phyloP scores from a whole-genome alignment of 2,329 filamentous ascomycete genomes.

The Akanthomyces uredinophilus region DNA sequence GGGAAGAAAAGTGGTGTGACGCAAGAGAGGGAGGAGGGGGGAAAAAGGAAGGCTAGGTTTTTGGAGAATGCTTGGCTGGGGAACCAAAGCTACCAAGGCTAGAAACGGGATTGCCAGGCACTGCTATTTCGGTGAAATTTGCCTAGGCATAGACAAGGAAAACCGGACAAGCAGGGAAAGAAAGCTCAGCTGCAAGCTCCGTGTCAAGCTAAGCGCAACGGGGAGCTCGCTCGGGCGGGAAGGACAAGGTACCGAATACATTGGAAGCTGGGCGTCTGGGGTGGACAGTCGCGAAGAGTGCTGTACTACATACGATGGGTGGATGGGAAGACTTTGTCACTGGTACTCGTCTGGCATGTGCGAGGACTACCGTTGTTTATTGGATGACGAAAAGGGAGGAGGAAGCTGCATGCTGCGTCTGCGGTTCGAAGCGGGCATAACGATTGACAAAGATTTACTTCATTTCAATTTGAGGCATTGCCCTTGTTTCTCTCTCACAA shows the following conservation, averaged over 20 bases:
- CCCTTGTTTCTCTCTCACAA: no score
- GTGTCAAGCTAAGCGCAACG: background rate
- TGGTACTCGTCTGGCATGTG: slow-evolving; percentile 8
- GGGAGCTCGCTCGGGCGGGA: background rate
- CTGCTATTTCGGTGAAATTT: no score
- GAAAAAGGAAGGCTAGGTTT: background rate
- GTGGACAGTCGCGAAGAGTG: no score
- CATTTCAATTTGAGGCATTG: no score
- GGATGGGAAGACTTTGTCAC: background rate
- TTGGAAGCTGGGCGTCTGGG: no score
- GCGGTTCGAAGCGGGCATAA: no score
- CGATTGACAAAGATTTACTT: no score
- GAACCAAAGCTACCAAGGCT: background rate
- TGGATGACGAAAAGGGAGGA: background rate
- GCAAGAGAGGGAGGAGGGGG: background rate
- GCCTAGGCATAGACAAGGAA: background rate
- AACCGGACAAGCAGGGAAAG: background rate
- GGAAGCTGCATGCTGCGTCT: background rate
- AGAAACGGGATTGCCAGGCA: background rate
- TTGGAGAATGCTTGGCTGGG: background rate
- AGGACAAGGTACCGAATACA: slow-evolving; percentile 6
- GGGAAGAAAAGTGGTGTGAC: slow-evolving; percentile 4
- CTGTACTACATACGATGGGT: background rate
- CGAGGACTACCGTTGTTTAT: background rate
- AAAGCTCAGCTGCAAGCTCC: background rate